Conservation (phyloP, 23 red algal species). For the Gracilariopsis chorda region DNA sequence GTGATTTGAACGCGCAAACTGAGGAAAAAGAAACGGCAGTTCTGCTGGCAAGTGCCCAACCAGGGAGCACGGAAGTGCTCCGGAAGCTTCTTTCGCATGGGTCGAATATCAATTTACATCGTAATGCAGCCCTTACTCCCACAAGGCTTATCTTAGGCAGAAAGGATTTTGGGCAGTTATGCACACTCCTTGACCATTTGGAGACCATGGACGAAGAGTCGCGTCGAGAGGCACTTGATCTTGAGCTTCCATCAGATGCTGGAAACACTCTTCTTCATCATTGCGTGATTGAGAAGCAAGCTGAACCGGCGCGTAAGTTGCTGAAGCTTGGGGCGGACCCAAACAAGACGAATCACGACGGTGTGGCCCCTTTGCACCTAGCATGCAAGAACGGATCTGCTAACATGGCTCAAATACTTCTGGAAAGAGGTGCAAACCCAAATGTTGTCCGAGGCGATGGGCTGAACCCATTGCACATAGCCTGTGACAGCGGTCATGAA, state of each 20-base stretch:
- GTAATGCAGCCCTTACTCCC: slow-evolving; percentile 20
- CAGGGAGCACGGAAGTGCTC: slow-evolving; percentile 40
- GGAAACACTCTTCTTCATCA: slow-evolving; percentile 41
- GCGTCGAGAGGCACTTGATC: slow-evolving; percentile 23
- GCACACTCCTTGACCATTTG: slow-evolving; percentile 45
- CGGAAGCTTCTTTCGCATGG: slow-evolving; percentile 30
- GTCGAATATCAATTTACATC: slow-evolving; percentile 18
- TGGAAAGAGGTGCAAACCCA: slow-evolving; percentile 30
- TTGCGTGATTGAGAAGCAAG: slow-evolving; percentile 17
- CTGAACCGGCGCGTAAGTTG: neutral
- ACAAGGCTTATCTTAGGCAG: slow-evolving; percentile 26
- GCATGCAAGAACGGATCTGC: slow-evolving; percentile 7
- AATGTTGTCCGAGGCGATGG: slow-evolving; percentile 41
- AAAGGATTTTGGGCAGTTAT: slow-evolving; percentile 46
- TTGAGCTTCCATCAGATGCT: slow-evolving; percentile 25
- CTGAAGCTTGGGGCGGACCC: slow-evolving; percentile 13
- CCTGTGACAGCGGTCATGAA: slow-evolving; percentile 22
- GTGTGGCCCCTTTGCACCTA: slow-evolving; percentile 30
- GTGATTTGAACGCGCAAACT: slow-evolving; percentile 44
- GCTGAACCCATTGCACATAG: slow-evolving; percentile 28
- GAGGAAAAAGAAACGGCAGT: slow-evolving; percentile 52
- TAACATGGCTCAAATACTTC: slow-evolving; percentile 12
- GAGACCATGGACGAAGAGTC: neutral
- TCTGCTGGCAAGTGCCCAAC: slow-evolving; percentile 41
- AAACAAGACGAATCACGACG: slow-evolving; percentile 39